Base-by-base conservation (phyloP, 1,139 yeast genomes). In the Kodamaea arcana region DNA sequence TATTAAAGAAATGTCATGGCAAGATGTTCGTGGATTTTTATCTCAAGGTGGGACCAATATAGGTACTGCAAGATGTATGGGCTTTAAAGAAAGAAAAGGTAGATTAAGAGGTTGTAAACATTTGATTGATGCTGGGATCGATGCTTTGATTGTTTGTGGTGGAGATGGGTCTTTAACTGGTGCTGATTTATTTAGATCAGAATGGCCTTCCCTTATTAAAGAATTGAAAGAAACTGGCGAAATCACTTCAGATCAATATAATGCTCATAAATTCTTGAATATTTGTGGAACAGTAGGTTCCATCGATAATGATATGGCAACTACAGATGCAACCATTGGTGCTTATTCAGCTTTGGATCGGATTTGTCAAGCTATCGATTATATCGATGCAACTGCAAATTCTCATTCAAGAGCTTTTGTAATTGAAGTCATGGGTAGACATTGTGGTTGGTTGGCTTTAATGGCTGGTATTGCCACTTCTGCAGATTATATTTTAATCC, bases 161-260 rank as follows among this genome's bases (percentile, higher is more conserved):
- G 98, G 98, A 64, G 98, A 92, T 56, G 98, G 98, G 36, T 88
- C 97, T 0, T 71, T 92, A 47, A 92, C 98, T 1, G 98, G 98
- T 50, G 98, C 98, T 11, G 97, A 92, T 58, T 68, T 84, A 43
- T 88, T 92, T 69, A 79, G 98, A 58, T 62, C 78, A 23, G 97
- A 92, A 62, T 92, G 98, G 98, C 95, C 96, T 4, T 73, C 84
- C 13, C 74, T 92, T 48, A 66, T 90, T 33, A 60, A 73, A 24
- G 97, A 92, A 58, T 73, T 92, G 45, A 66, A 72, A 29, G 65
- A 64, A 2, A 69, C 61, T 6, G 72, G 74, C 4, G 68, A 65
- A 45, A 72, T 90, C 42, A 65, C 90, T 10, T 41, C 58, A 20
- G 79, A 72, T 24, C 78, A 82, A 58, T 72, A 65, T 41, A 67